Evolutionary conservation across 2,329 filamentous ascomycete species (phyloP), one percentile per base, ranked within the genome.

Genomic region (Neofusicoccum sp.): DNA sequence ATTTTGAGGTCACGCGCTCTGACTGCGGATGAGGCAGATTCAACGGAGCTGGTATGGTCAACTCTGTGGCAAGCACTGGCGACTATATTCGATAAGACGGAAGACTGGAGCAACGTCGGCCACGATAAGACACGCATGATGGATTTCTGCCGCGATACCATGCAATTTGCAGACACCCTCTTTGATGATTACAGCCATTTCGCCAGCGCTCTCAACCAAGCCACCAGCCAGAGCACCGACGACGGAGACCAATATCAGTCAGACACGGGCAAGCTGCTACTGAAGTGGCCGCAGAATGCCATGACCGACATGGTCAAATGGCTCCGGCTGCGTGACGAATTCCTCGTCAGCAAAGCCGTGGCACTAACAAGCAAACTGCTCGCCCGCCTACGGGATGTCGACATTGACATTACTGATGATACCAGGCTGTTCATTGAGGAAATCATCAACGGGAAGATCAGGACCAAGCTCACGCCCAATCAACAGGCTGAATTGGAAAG

Each of bases 61-160:
- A 84, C 86, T 61, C 84, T 93, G 66, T 99, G 96, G 96, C 83
- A 84, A 61, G 87, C 87, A 47, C 81, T 98, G 44, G 88, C 88
- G 43, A 87, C 89, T 60, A 90, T 93, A 14, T 97, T 97, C 69
- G 81, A 86, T 43, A 86, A 88, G 63, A 96, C 93, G 3, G 92
- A 96, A 70, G 78, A 79, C 9, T 99, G 95, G 95, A 91, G 91
- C 65, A 76, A 77, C 47, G 79, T 85, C 12, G 83, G 83, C 3
- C 86, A 90, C 62, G 88, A 93, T 54, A 95, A 91, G 71, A 76
- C 80, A 20, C 80, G 85, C 58, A 93, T 99, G 90, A 88, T 92
- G 68, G 88, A 96, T 61, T 97, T 98, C 69, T 97, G 93, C 71
- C 88, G 95, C 65, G 91, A 96, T 70, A 90, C 90, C 12, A 99